Conservation (phyloP, 768 basidiomycete species). For the Hirschioporus abietinus region DNA sequence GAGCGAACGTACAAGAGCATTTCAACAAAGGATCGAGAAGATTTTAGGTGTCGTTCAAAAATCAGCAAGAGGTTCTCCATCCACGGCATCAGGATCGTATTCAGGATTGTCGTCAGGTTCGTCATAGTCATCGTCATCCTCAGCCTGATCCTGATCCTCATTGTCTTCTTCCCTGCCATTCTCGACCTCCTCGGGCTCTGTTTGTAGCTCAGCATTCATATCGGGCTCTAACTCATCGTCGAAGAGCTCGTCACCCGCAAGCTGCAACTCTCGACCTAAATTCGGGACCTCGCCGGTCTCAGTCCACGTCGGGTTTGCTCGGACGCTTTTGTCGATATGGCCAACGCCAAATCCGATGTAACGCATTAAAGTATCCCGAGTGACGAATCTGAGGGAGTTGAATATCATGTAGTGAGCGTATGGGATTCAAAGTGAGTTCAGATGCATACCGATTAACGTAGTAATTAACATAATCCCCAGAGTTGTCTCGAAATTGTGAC, state of each 20-base stretch:
- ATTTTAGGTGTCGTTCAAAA: background rate
- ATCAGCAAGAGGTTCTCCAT: background rate
- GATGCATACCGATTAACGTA: background rate
- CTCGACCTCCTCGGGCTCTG: background rate
- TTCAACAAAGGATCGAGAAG: too few relatives aligned
- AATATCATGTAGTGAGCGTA: background rate
- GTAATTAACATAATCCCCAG: background rate
- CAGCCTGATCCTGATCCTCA: background rate
- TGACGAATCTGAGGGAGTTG: background rate
- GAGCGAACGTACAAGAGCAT: too few relatives aligned
- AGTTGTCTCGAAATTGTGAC: background rate
- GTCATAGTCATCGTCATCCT: background rate
- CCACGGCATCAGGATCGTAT: too few relatives aligned
- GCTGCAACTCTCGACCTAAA: background rate
- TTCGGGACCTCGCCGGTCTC: background rate
- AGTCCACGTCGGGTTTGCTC: background rate
- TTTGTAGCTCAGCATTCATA: background rate
- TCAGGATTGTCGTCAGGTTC: background rate
- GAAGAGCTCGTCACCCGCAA: background rate
- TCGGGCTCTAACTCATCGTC: background rate
- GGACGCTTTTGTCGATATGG: background rate
- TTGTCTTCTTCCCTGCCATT: background rate
- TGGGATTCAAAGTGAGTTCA: background rate
- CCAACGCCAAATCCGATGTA: background rate
- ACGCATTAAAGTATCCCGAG: background rate